These are phyloP conservation scores for Pseudogymnoascus sp. DNA, from an alignment of 2,329 filamentous ascomycete genomes.

Conservation along the genomic window DNA sequence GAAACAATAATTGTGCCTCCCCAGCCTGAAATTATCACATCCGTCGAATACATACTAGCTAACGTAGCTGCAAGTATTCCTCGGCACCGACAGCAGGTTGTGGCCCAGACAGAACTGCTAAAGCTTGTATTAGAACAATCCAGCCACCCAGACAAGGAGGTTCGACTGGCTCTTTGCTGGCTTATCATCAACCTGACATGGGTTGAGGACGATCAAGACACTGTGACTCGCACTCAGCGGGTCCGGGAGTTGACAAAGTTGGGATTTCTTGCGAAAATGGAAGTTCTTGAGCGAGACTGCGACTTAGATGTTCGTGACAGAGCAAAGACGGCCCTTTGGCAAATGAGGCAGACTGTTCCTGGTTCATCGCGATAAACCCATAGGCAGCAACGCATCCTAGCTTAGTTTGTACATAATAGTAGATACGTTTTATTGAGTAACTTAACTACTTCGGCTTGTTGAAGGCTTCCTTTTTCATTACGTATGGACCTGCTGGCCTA, in stretches of 20 bases:
- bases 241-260: slow-evolving; percentile 62
- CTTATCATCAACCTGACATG: slow-evolving; percentile 80
- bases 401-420: not conserved
- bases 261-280: slow-evolving; percentile 62
- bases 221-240: slow-evolving; percentile 56
- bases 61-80: slow-evolving; percentile 81
- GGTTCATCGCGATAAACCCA: not conserved
- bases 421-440: slow-evolving; percentile 2
- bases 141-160: slow-evolving; percentile 61
- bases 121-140: slow-evolving; percentile 67
- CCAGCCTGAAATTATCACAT: slow-evolving; percentile 63
- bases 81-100: slow-evolving; percentile 68
- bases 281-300: slow-evolving; percentile 56
- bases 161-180: slow-evolving; percentile 75
- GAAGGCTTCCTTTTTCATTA: not conserved
- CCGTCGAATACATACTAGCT: slow-evolving; percentile 75
- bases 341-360: slow-evolving; percentile 44
- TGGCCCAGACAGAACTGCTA: slow-evolving; percentile 70
- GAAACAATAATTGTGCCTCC: slow-evolving; percentile 49
- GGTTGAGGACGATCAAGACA: slow-evolving; percentile 67
- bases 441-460: not conserved
- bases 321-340: slow-evolving; percentile 70
- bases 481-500: not conserved
- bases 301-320: slow-evolving; percentile 80
- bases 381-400: not conserved